phyloP scores from a whole-genome alignment of 1,284 basidiomycete genomes.

The Ceraceosorus guamensis region DNA sequence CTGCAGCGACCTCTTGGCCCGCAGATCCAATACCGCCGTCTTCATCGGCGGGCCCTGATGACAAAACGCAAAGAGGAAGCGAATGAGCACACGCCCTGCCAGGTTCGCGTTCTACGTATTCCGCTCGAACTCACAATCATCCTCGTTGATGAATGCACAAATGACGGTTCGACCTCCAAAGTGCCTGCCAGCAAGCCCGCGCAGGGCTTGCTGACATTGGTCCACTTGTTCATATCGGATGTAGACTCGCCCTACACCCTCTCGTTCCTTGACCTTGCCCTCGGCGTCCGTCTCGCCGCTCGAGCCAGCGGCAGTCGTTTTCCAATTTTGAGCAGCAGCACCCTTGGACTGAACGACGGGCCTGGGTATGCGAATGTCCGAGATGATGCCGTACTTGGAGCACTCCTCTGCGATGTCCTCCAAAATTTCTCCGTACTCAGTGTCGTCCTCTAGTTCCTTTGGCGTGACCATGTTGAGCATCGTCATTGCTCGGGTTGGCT shows the following conservation, averaged over 20 bases:
- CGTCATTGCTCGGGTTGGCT: conserved; percentile 69
- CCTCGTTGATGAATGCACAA: conserved; percentile 49
- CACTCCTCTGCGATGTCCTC: conserved; percentile 88
- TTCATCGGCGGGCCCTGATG: no score
- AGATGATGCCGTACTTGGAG: conserved; percentile 36
- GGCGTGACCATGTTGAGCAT: conserved; percentile 98
- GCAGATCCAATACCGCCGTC: no score
- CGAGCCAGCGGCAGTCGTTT: conserved; percentile 47
- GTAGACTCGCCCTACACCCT: conserved; percentile 87
- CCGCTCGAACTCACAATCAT: conserved; percentile 30
- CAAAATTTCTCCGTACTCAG: conserved; percentile 86
- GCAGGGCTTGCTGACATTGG: conserved; percentile 65
- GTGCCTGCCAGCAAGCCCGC: conserved; percentile 77
- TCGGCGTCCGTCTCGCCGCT: conserved; percentile 52
- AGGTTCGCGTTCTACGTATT: no score
- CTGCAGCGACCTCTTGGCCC: no score
- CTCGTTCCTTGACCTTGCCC: conserved; percentile 66
- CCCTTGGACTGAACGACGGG: conserved; percentile 34
- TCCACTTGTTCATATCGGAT: conserved; percentile 67
- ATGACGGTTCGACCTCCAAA: conserved; percentile 82
- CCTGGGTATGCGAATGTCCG: conserved; percentile 42
- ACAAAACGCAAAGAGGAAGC: no score
- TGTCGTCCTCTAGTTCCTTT: conserved; percentile 83
- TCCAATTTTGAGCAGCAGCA: conserved; percentile 38
- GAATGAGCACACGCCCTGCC: no score